Evolutionary conservation across 495 filamentous ascomycete species (phyloP), one percentile per base, ranked within the genome.

Genomic region (Astrocystis sublimbata): DNA sequence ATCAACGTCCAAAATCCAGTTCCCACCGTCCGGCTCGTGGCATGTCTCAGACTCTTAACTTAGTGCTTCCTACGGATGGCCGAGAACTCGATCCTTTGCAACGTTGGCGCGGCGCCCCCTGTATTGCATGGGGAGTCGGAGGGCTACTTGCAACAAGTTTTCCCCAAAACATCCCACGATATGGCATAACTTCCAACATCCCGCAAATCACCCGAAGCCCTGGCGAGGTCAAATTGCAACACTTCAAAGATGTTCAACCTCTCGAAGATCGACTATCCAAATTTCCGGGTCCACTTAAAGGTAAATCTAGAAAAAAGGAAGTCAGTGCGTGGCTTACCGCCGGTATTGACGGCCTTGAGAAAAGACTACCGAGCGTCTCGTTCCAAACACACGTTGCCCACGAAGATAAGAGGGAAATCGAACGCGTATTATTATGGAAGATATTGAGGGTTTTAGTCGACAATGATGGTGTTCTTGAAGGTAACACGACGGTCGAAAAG

Each of bases 221-320:
- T 36, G 96, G 96, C 0, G 90, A 96, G 68, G 85, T 96, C 33
- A 93, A 89, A 66, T 73, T 92, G 8, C 81, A 83, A 60, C 86
- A 83, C 64, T 76, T 89, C 57, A 92, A 86, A 70, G 84, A 92
- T 42, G 79, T 88, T 54, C 71, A 89, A 36, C 87, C 89, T 7
- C 68, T 92, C 10, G 76, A 83, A 40, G 91, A 93, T 46, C 81
- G 83, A 7, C 78, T 94, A 54, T 83, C 85, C 13, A 89, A 85
- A 63, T 97, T 98, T 69, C 96, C 96, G 1, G 96, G 96, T 0
- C 93, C 96, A 17, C 77, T 97, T 9, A 92, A 87, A 77, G 79
- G 85, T 33, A 97, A 98, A 70, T 85, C 86, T 1, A 97, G 93
- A 81, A 99, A 98, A 79, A 98, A 98, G 76, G 96, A 99, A 58